phyloP scores from a whole-genome alignment of 257 asterid species.

The Fraxinus excelsior region DNA sequence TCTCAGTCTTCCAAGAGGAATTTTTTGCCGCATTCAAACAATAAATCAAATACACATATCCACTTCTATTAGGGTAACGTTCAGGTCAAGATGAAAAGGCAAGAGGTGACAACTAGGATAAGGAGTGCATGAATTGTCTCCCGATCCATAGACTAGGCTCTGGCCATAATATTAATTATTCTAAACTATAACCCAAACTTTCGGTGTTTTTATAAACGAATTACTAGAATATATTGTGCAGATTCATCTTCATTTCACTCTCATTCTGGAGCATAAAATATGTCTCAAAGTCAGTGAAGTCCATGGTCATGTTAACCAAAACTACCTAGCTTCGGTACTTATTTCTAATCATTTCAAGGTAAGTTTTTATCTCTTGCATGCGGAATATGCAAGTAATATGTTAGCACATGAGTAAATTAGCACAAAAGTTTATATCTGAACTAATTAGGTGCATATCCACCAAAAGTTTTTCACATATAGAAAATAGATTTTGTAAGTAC shows the following conservation, averaged over 20 bases:
- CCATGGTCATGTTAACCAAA: not conserved
- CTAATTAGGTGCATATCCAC: not conserved
- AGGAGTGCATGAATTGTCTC: not conserved
- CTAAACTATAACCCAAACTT: not conserved
- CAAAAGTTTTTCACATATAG: not conserved
- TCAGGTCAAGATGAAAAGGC: not conserved
- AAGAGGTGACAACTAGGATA: not conserved
- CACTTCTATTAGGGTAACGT: not conserved
- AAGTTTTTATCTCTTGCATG: not conserved
- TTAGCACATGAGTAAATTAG: not conserved
- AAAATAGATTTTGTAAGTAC: not conserved
- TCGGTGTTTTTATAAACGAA: not conserved
- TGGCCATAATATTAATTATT: not conserved
- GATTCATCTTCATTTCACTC: too few species aligned
- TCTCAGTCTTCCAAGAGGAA: conserved; percentile 2
- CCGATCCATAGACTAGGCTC: not conserved
- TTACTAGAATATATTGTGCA: too few species aligned
- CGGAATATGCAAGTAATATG: not conserved
- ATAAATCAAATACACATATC: not conserved
- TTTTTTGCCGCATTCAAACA: not conserved
- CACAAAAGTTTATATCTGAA: not conserved
- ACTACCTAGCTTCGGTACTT: not conserved
- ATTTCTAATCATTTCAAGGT: not conserved
- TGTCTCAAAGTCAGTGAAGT: not conserved
- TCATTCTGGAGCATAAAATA: too few species aligned